Conservation (phyloP, 768 basidiomycete species). For the Rubroboletus satanas region DNA sequence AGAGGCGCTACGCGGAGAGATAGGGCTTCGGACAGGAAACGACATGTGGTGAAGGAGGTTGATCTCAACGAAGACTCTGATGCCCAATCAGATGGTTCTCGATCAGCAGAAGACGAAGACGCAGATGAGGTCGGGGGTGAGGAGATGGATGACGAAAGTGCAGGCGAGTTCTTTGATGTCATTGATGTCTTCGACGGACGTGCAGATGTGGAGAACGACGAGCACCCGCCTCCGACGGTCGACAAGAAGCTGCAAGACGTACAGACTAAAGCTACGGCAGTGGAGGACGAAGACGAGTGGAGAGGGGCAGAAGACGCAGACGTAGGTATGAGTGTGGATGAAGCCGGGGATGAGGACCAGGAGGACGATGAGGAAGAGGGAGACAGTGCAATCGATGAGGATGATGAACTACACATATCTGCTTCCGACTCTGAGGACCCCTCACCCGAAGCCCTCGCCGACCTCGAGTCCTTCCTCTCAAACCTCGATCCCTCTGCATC, state of each 20-base stretch:
- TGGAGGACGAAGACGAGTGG: conserved; percentile 35
- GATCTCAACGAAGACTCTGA: conserved; percentile 61
- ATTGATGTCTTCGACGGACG: conserved; percentile 66
- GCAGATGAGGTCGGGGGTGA: conserved; percentile 34
- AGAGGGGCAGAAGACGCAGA: conserved; percentile 8
- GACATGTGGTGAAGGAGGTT: conserved; percentile 45
- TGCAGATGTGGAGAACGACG: conserved; percentile 34
- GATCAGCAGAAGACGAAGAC: conserved; percentile 26
- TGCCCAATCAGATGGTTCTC: conserved; percentile 24
- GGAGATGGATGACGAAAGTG: conserved; percentile 45
- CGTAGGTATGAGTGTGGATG: conserved; percentile 37
- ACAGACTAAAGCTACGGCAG: conserved; percentile 56
- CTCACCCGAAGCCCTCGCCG: conserved; percentile 58
- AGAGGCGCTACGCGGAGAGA: conserved; percentile 17
- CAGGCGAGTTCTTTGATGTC: conserved; percentile 58
- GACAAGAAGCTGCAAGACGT: conserved; percentile 1
- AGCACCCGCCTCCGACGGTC: conserved; percentile 8
- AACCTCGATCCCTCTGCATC: conserved; percentile 51
- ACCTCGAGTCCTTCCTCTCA: conserved; percentile 70
- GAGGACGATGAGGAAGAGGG: conserved; percentile 32
- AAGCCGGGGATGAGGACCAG: conserved; percentile 28
- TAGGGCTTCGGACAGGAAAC: conserved; percentile 26
- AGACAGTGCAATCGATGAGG: conserved; percentile 26
- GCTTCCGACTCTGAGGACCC: conserved; percentile 46
- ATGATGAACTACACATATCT: conserved; percentile 46